Conservation (phyloP, 495 filamentous ascomycete species). For the Lasiosphaeria miniovina region DNA sequence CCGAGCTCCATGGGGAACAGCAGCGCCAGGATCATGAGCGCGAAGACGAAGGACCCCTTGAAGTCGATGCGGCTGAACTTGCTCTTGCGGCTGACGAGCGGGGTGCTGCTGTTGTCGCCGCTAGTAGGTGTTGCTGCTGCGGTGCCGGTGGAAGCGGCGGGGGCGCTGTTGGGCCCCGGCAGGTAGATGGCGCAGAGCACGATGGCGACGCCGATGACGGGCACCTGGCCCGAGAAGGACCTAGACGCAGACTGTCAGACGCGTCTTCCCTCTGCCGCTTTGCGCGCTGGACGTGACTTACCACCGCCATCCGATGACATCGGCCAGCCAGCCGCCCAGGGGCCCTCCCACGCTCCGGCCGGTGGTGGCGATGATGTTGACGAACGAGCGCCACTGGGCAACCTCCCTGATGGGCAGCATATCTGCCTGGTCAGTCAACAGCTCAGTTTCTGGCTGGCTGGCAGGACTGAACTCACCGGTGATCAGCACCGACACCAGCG, state of each 20-base stretch:
- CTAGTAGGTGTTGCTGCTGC: neutral
- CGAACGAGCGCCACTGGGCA: conserved; percentile 62
- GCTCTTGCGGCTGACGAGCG: conserved; percentile 23
- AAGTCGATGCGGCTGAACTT: conserved; percentile 57
- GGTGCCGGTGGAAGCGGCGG: conserved; percentile 3
- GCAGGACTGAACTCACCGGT: conserved; percentile 41
- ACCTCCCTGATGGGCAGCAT: conserved; percentile 65
- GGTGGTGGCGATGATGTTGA: conserved; percentile 61
- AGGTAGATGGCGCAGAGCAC: conserved; percentile 48
- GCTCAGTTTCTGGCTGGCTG: neutral
- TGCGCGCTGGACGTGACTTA: conserved; percentile 26
- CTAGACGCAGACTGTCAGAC: conserved; percentile 28
- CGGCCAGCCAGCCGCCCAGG: conserved; percentile 60
- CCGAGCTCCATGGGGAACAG: conserved; percentile 59
- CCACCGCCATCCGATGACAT: conserved; percentile 68
- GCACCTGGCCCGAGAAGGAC: conserved; percentile 61
- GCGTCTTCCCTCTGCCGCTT: neutral
- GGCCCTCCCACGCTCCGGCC: conserved; percentile 65
- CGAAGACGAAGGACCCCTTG: conserved; percentile 51
- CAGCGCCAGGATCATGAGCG: conserved; percentile 43
- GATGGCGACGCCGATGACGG: conserved; percentile 53
- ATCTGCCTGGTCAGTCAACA: conserved; percentile 31
- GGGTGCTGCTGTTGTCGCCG: neutral
- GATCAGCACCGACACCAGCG: conserved; percentile 58
- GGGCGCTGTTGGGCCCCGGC: conserved; percentile 19